Percentiles rank a stretch among this genome's conserved stretches.
phyloP scores from a whole-genome alignment of 2,329 filamentous ascomycete species.

The Nothophoma quercina region DNA sequence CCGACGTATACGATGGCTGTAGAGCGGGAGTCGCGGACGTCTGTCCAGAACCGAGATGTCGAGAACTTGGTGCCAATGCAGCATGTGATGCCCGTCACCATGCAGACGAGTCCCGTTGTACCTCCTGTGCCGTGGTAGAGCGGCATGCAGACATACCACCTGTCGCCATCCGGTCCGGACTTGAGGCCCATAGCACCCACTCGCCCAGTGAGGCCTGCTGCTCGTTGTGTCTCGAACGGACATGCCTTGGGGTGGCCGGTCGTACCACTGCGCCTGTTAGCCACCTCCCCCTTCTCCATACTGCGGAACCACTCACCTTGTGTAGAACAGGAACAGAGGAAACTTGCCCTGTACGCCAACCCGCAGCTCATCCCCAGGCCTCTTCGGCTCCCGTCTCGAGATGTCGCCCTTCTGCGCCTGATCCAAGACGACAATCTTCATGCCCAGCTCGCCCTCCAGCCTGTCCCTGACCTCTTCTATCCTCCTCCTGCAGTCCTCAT shows the following conservation, averaged over 20 bases:
- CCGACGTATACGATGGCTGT: constrained; percentile 81
- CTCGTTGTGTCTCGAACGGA: constrained; percentile 62
- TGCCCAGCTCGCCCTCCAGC: constrained; percentile 64
- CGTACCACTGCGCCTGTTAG: constrained; percentile 64
- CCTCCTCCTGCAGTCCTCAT: constrained; percentile 60
- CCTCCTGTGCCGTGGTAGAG: constrained; percentile 79
- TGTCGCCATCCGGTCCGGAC: constrained; percentile 57
- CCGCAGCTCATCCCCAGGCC: constrained; percentile 65
- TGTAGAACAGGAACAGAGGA: constrained; percentile 74
- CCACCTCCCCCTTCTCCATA: not conserved
- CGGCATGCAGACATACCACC: constrained; percentile 80
- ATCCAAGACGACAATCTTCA: constrained; percentile 64
- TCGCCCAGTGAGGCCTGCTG: constrained; percentile 51
- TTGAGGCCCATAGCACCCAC: constrained; percentile 47
- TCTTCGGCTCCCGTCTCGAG: constrained; percentile 55
- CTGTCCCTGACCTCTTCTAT: constrained; percentile 60
- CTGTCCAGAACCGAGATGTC: constrained; percentile 73
- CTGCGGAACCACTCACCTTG: constrained; percentile 54
- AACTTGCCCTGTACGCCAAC: constrained; percentile 59
- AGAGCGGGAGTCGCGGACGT: constrained; percentile 71
- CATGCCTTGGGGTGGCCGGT: constrained; percentile 79
- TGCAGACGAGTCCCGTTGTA: constrained; percentile 63
- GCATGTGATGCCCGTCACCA: constrained; percentile 64
- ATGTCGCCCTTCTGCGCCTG: constrained; percentile 58
- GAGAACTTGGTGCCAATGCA: constrained; percentile 74